Conservation (phyloP, 2,329 filamentous ascomycete genomes). For the Penicillium verrucosum region DNA sequence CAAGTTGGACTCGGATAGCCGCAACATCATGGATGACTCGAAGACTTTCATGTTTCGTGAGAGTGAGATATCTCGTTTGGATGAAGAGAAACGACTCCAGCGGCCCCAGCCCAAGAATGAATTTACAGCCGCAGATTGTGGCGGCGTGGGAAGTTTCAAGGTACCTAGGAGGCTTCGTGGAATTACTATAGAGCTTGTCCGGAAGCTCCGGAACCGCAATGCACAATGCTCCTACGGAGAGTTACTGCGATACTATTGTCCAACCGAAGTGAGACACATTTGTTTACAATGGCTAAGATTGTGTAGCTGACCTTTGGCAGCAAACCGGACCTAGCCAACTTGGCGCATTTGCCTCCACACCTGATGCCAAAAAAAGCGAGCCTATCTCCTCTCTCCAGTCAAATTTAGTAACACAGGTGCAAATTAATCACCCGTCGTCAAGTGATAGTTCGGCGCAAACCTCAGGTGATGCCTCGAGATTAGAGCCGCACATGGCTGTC, state of each 20-base stretch:
- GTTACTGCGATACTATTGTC: conserved; percentile 78
- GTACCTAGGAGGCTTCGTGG: conserved; percentile 60
- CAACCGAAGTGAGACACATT: conserved; percentile 46
- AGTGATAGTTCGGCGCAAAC: background rate
- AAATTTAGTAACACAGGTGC: conserved; percentile 26
- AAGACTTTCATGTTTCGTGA: conserved; percentile 86
- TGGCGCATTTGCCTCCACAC: conserved; percentile 1
- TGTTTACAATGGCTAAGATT: background rate
- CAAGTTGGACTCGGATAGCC: conserved; percentile 62
- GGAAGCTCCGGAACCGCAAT: conserved; percentile 68
- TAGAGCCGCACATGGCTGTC: background rate
- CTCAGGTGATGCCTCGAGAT: background rate
- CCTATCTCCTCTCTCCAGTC: conserved; percentile 16
- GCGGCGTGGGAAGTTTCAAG: conserved; percentile 14
- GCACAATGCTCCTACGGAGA: conserved; percentile 73
- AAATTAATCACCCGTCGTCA: conserved; percentile 13
- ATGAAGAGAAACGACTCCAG: conserved; percentile 14
- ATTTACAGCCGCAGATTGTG: conserved; percentile 2
- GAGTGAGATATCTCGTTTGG: conserved; percentile 62
- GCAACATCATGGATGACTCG: conserved; percentile 67
- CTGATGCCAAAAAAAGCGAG: background rate
- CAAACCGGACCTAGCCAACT: conserved; percentile 25
- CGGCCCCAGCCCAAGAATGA: background rate
- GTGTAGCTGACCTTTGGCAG: conserved; percentile 19
- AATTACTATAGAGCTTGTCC: conserved; percentile 56